phyloP scores from a whole-genome alignment of 768 basidiomycete species.

The Tylopilus sp. region DNA sequence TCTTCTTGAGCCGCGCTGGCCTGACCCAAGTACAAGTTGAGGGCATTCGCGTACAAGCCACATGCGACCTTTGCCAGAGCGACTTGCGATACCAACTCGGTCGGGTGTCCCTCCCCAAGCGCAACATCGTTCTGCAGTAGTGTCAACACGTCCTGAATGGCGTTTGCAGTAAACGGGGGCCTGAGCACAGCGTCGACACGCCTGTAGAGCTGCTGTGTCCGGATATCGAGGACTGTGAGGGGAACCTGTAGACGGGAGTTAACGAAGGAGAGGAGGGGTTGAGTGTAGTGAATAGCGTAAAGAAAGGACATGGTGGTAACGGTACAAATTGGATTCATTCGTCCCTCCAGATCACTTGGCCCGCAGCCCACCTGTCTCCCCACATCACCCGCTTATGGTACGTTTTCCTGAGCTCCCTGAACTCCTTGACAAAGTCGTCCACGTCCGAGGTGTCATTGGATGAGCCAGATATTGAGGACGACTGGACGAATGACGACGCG shows the following conservation, averaged over 20 bases:
- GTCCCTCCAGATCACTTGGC: slow-evolving; percentile 84
- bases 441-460: slow-evolving; percentile 45
- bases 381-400: slow-evolving; percentile 94
- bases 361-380: slow-evolving; percentile 82
- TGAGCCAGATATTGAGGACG: slow-evolving; percentile 35
- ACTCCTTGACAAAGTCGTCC: slow-evolving; percentile 85
- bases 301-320: slow-evolving; percentile 13
- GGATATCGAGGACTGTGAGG: slow-evolving; percentile 6
- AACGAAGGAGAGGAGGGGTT: slow-evolving; percentile 21
- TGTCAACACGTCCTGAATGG: slow-evolving; percentile 14
- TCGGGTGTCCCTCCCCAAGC: not conserved
- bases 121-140: slow-evolving; percentile 14
- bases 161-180: slow-evolving; percentile 18
- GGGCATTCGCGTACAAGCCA: slow-evolving; percentile 58
- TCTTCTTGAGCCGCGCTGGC: slow-evolving; percentile 71
- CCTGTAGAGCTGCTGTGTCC: slow-evolving; percentile 7
- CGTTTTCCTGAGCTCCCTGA: slow-evolving; percentile 81
- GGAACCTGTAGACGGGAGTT: slow-evolving; percentile 4
- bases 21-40: slow-evolving; percentile 62
- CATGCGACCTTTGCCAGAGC: slow-evolving; percentile 50
- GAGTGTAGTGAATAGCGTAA: slow-evolving; percentile 29
- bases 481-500: slow-evolving; percentile 79
- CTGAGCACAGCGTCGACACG: slow-evolving; percentile 19
- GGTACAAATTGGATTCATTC: slow-evolving; percentile 31
- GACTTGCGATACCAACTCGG: slow-evolving; percentile 25